Conservation (phyloP, 2,329 filamentous ascomycete species). For the Cercospora sesami region DNA sequence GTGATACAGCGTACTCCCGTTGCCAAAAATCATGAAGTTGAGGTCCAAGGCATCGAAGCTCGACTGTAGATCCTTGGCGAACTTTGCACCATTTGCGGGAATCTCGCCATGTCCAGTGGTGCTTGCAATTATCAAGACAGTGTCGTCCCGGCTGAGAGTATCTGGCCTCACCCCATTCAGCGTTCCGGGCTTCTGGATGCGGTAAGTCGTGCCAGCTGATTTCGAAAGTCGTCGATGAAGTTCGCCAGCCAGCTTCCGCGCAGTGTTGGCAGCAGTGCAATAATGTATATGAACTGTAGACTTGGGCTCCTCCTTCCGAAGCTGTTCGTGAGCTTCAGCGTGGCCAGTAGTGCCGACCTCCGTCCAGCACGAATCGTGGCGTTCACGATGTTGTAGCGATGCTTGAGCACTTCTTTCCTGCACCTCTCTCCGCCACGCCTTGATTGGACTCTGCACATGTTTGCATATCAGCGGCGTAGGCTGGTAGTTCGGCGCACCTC, state of each 20-base stretch:
- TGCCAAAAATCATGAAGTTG: slow-evolving; percentile 9
- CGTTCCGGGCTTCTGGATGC: background rate
- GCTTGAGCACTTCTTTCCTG: background rate
- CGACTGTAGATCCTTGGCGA: background rate
- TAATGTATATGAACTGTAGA: slow-evolving; percentile 6
- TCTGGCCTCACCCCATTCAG: slow-evolving; percentile 2
- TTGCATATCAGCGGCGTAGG: slow-evolving; percentile 10
- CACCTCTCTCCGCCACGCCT: slow-evolving; percentile 12
- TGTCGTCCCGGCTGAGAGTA: background rate
- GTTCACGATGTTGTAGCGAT: background rate
- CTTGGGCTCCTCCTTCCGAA: background rate
- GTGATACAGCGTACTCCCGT: slow-evolving; percentile 12
- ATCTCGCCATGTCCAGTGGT: slow-evolving; percentile 11
- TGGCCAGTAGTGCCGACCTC: background rate
- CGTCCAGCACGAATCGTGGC: background rate
- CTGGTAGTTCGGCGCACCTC: slow-evolving; percentile 15
- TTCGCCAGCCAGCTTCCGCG: slow-evolving; percentile 8
- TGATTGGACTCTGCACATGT: slow-evolving; percentile 11
- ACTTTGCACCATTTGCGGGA: slow-evolving; percentile 5
- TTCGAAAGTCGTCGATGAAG: background rate
- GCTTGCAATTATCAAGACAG: slow-evolving; percentile 11
- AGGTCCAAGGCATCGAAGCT: background rate
- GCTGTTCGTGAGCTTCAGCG: background rate
- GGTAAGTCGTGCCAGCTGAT: background rate
- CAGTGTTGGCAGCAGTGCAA: slow-evolving; percentile 11